phyloP scores from a whole-genome alignment of 805 yeast genomes.

The Metschnikowia drakensbergensis region DNA sequence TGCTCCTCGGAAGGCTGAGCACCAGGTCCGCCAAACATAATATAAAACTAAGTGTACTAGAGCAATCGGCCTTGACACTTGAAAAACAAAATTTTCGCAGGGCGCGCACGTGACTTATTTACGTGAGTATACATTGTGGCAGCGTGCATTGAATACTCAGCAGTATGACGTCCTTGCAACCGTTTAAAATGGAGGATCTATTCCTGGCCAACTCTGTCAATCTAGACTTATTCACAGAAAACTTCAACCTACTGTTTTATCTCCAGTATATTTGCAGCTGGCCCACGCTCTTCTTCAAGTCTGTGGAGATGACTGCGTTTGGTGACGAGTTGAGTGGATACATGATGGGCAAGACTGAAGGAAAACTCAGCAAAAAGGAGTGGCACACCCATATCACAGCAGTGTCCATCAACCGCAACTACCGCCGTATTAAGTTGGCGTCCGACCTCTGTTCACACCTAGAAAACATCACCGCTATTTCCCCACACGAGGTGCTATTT shows the following conservation, averaged over 20 bases:
- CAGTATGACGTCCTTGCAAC: constrained; percentile 79
- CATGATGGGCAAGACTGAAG: constrained; percentile 97
- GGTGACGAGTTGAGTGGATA: constrained; percentile 50
- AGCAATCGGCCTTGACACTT: not conserved
- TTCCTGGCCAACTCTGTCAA: constrained; percentile 72
- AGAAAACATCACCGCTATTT: constrained; percentile 64
- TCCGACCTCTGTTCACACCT: constrained; percentile 70
- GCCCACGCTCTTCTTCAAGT: constrained; percentile 87
- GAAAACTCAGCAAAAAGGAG: constrained; percentile 55
- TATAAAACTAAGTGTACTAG: not conserved
- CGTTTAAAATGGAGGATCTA: constrained; percentile 84
- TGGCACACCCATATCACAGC: constrained; percentile 99
- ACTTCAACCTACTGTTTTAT: constrained; percentile 80
- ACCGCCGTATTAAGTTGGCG: constrained; percentile 83
- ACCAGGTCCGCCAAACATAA: constrained; percentile 48
- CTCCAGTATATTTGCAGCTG: constrained; percentile 76
- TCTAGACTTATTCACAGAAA: constrained; percentile 87
- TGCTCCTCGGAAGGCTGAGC: constrained; percentile 56
- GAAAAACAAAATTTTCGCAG: not conserved
- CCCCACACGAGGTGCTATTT: constrained; percentile 76
- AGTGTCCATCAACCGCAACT: constrained; percentile 80
- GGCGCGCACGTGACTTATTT: constrained; percentile 1
- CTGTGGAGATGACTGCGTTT: constrained; percentile 35
- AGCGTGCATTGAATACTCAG: not conserved
- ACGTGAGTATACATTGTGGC: not conserved